Evolutionary conservation across 139 green algal genomes (phyloP).

Genomic region (Closterium sp.): DNA sequence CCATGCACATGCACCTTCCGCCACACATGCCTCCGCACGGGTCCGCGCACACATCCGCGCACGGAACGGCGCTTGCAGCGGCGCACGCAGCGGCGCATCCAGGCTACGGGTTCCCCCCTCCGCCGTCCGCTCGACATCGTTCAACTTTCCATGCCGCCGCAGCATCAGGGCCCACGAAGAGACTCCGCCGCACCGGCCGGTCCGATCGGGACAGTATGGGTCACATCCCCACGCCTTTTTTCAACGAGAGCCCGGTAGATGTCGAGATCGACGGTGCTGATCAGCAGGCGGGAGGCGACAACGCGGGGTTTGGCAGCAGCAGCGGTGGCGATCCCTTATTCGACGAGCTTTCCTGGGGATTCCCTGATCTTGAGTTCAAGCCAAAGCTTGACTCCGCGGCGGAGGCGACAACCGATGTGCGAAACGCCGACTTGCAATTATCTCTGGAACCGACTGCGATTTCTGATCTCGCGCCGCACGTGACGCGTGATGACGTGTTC

Average conservation of each 20-base stretch:
- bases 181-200: neutral
- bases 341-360: neutral
- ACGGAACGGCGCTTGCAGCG: neutral
- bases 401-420: neutral
- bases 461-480: neutral
- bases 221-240: neutral
- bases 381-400: neutral
- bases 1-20: neutral
- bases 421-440: too few species aligned
- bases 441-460: neutral
- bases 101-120: neutral
- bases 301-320: neutral
- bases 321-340: neutral
- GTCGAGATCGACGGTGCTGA: neutral
- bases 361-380: neutral
- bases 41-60: neutral
- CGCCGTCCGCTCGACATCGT: neutral
- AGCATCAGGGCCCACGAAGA: neutral
- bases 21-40: neutral
- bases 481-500: neutral
- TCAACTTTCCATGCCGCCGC: neutral
- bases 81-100: neutral
- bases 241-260: neutral
- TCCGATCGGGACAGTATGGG: neutral
- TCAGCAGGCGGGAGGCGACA: neutral